These are phyloP conservation scores for Amanita jacksonii DNA, from an alignment of 768 basidiomycete genomes.

Conservation along the genomic window DNA sequence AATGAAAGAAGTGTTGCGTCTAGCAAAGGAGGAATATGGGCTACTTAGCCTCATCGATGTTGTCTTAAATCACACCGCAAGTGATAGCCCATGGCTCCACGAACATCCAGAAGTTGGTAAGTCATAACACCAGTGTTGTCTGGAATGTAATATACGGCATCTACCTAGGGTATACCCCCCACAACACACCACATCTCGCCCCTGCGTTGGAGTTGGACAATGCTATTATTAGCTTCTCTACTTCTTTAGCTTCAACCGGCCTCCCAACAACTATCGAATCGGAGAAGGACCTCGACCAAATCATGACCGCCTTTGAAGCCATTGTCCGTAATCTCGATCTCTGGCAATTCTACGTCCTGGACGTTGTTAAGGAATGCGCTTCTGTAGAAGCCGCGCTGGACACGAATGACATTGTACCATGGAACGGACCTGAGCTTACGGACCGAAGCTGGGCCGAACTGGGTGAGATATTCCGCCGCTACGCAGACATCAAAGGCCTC, in stretches of 20 bases:
- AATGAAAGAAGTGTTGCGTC: slow-evolving; percentile 54
- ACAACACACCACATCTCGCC: slow-evolving; percentile 84
- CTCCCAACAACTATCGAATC: slow-evolving; percentile 66
- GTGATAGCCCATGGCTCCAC: slow-evolving; percentile 84
- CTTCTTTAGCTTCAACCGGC: slow-evolving; percentile 48
- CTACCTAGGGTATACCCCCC: slow-evolving; percentile 71
- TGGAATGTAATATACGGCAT: too few species aligned
- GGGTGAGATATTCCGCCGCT: slow-evolving; percentile 48
- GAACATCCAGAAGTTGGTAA: slow-evolving; percentile 93
- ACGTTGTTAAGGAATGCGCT: slow-evolving; percentile 54
- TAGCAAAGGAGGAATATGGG: slow-evolving; percentile 80
- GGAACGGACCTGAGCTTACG: slow-evolving; percentile 51
- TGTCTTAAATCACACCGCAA: slow-evolving; percentile 95
- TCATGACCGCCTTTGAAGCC: slow-evolving; percentile 55
- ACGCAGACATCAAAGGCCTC: slow-evolving; percentile 49
- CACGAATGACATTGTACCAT: slow-evolving; percentile 35
- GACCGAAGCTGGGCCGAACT: slow-evolving; percentile 57
- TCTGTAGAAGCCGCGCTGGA: slow-evolving; percentile 47
- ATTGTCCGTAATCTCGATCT: slow-evolving; percentile 58
- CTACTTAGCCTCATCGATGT: slow-evolving; percentile 89
- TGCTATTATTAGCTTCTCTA: slow-evolving; percentile 76
- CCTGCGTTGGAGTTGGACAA: slow-evolving; percentile 91
- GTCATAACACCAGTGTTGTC: too few species aligned
- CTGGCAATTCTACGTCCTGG: slow-evolving; percentile 94
- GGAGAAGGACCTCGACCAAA: slow-evolving; percentile 53